These are phyloP conservation scores for Suhomyces choctaworum DNA, from an alignment of 1,139 yeast species.

Conservation along the genomic window DNA sequence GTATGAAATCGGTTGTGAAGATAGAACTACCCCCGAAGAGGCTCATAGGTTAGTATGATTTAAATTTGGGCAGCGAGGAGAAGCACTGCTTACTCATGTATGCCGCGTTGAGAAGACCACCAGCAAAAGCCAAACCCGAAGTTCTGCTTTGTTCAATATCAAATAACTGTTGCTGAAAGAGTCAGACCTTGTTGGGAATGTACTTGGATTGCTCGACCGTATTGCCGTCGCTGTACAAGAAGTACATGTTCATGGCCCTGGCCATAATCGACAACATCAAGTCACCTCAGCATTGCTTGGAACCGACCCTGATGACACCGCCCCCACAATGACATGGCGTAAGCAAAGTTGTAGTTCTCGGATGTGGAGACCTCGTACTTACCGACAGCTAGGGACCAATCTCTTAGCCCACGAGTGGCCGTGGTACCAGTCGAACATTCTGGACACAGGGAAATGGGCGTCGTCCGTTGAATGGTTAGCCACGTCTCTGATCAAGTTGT, in stretches of 20 bases:
- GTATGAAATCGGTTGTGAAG: too few relatives aligned
- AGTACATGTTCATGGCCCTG: constrained; percentile 63
- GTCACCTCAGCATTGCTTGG: constrained; percentile 79
- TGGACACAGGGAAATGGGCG: constrained; percentile 67
- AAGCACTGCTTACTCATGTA: too few relatives aligned
- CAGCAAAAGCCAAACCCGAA: constrained; percentile 75
- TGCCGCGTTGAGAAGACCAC: constrained; percentile 17
- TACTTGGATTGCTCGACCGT: constrained; percentile 57
- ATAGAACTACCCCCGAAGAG: too few relatives aligned
- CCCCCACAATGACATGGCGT: constrained; percentile 87
- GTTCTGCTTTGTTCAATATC: constrained; percentile 90
- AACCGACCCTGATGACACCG: constrained; percentile 59
- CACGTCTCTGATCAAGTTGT: constrained; percentile 67
- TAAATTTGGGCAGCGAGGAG: too few relatives aligned
- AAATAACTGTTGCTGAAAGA: constrained; percentile 54
- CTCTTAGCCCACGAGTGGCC: constrained; percentile 92
- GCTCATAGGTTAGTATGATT: too few relatives aligned
- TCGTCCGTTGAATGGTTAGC: constrained; percentile 70
- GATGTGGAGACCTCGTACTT: constrained; percentile 81
- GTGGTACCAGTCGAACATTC: constrained; percentile 77
- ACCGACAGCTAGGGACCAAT: constrained; percentile 65
- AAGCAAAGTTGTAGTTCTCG: constrained; percentile 78
- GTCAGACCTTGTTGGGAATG: constrained; percentile 60
- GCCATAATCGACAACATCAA: constrained; percentile 68
- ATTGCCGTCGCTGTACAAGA: constrained; percentile 58